Conservation (phyloP, 2,329 filamentous ascomycete genomes). For the Calonectria fujianensis region DNA sequence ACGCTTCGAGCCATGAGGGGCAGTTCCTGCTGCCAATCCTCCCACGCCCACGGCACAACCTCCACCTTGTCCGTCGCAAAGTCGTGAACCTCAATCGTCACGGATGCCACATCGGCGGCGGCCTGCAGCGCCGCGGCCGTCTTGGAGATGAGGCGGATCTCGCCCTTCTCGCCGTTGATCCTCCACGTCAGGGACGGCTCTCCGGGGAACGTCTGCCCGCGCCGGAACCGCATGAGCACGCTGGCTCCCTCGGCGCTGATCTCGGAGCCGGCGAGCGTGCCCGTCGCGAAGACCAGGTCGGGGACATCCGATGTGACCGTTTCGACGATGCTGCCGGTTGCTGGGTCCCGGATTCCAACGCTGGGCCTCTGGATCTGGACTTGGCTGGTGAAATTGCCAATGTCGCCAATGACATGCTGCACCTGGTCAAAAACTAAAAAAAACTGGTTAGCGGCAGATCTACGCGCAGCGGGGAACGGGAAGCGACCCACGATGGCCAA, state of each 20-base stretch:
- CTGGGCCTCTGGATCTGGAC: slow-evolving; percentile 67
- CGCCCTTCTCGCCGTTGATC: slow-evolving; percentile 71
- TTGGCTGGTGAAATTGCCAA: slow-evolving; percentile 61
- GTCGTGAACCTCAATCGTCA: slow-evolving; percentile 71
- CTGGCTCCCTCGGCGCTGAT: slow-evolving; percentile 60
- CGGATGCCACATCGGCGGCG: slow-evolving; percentile 59
- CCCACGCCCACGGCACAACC: slow-evolving; percentile 65
- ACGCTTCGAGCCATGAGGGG: slow-evolving; percentile 68
- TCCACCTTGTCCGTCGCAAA: slow-evolving; percentile 67
- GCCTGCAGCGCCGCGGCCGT: slow-evolving; percentile 57
- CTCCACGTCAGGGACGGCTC: slow-evolving; percentile 68
- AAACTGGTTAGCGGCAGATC: not conserved
- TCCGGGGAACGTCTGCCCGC: slow-evolving; percentile 69
- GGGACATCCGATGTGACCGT: slow-evolving; percentile 64
- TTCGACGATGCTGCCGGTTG: slow-evolving; percentile 57
- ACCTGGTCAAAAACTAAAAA: slow-evolving; percentile 66
- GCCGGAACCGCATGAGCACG: slow-evolving; percentile 66
- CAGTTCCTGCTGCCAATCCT: slow-evolving; percentile 67
- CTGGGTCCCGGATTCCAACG: slow-evolving; percentile 59
- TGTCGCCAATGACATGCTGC: slow-evolving; percentile 67
- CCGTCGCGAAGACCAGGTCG: slow-evolving; percentile 63
- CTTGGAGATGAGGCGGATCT: slow-evolving; percentile 64
- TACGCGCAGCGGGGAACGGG: too few relatives aligned
- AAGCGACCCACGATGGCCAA: slow-evolving; percentile 63
- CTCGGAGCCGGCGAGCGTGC: slow-evolving; percentile 57